These are phyloP conservation scores for Nissolia schottii DNA, from an alignment of 306 rosid genomes.

Conservation along the genomic window DNA sequence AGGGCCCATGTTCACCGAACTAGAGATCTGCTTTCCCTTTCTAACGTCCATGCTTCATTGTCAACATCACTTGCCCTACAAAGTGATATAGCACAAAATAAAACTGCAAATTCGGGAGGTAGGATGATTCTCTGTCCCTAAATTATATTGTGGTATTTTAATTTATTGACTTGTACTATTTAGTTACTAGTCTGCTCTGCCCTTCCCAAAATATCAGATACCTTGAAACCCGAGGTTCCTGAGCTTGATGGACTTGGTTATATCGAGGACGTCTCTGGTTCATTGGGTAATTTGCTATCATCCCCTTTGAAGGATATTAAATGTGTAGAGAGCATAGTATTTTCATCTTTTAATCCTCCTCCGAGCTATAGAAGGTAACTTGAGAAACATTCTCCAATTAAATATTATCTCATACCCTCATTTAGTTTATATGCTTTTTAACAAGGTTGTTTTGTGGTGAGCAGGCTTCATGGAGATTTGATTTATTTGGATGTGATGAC, in stretches of 20 bases:
- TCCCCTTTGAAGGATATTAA: conserved; percentile 70
- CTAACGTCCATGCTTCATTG: conserved; percentile 81
- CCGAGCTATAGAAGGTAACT: conserved; percentile 90
- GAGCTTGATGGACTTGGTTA: conserved; percentile 92
- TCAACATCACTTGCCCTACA: conserved; percentile 97
- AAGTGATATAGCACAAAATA: conserved; percentile 66
- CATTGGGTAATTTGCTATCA: conserved; percentile 69
- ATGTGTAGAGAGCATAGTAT: conserved; percentile 85
- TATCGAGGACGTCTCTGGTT: conserved; percentile 94
- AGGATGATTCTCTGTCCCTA: conserved; percentile 10
- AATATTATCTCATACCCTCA: not conserved
- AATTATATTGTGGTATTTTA: not conserved
- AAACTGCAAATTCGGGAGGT: conserved; percentile 75
- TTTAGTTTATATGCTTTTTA: not conserved
- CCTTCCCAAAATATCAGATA: conserved; percentile 40
- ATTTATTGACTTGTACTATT: not conserved
- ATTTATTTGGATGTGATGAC: conserved; percentile 90
- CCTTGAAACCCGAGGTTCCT: conserved; percentile 59
- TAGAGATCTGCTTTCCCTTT: conserved; percentile 87
- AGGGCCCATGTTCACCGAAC: conserved; percentile 98
- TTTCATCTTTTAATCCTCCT: conserved; percentile 97
- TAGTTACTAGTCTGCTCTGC: conserved; percentile 29
- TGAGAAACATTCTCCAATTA: not conserved
- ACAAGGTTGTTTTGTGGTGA: conserved; percentile 22
- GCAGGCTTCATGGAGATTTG: conserved; percentile 95